A percentile compares a stretch with the other conserved stretches of the same genome.
These are phyloP conservation scores for Lachancea mirantina DNA, from an alignment of 805 yeast species.

Conservation along the genomic window DNA sequence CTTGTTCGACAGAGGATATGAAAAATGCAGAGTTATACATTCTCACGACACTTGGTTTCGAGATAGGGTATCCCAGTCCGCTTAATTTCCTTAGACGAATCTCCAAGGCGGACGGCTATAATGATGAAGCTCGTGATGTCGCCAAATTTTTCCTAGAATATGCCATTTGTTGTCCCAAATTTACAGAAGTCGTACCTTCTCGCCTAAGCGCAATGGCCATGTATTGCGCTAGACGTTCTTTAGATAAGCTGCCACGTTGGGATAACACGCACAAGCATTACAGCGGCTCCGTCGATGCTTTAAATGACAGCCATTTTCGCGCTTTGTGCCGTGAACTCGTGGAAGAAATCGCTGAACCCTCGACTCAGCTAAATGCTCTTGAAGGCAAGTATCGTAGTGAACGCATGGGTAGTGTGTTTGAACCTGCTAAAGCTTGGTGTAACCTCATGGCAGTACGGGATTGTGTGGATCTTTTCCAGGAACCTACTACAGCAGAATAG, in stretches of 20 bases:
- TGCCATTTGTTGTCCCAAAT: constrained; percentile 65
- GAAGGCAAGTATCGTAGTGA: constrained; percentile 18
- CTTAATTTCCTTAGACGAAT: constrained; percentile 83
- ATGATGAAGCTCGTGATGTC: constrained; percentile 71
- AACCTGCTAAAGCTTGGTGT: constrained; percentile 15
- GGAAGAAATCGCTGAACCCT: constrained; percentile 22
- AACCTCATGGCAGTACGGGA: constrained; percentile 5
- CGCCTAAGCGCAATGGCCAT: constrained; percentile 81
- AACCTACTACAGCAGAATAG: constrained; percentile 1
- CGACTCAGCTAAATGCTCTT: constrained; percentile 25
- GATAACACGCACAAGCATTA: constrained; percentile 19
- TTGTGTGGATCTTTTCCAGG: constrained; percentile 3
- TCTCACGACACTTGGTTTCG: constrained; percentile 61
- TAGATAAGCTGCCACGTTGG: constrained; percentile 36
- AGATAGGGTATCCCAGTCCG: constrained; percentile 80
- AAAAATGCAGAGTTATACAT: constrained; percentile 77
- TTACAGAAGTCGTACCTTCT: constrained; percentile 69
- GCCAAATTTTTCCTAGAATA: constrained; percentile 82
- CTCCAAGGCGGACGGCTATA: constrained; percentile 86
- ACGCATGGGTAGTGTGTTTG: constrained; percentile 3
- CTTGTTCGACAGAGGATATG: constrained; percentile 72
- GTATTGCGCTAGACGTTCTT: constrained; percentile 70
- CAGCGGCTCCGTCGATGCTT: constrained; percentile 25
- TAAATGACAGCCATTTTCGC: constrained; percentile 18
- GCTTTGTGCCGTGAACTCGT: constrained; percentile 20